Evolutionary conservation across 495 filamentous ascomycete species (phyloP).

Genomic region (Jackrogersella multiformis): DNA sequence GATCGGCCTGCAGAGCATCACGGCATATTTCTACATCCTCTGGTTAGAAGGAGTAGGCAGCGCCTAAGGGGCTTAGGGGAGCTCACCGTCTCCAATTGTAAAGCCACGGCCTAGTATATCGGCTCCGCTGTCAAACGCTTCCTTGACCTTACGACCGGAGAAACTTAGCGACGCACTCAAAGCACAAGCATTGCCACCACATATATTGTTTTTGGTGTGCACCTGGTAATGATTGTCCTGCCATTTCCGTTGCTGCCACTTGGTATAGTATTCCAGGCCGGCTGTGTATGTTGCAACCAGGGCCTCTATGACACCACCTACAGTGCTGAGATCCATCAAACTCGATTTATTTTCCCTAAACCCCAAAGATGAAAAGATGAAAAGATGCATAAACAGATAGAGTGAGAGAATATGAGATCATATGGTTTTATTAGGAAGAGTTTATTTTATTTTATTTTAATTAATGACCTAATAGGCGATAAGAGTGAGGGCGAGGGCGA

Average conservation of each 20-base stretch:
- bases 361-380: slow-evolving; percentile 2
- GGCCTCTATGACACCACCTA: slow-evolving; percentile 45
- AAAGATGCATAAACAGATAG: not conserved
- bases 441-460: too few relatives aligned
- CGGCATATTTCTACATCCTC: slow-evolving; percentile 43
- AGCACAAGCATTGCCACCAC: slow-evolving; percentile 37
- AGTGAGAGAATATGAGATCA: slow-evolving; percentile 2
- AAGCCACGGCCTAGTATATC: slow-evolving; percentile 52
- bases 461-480: too few relatives aligned
- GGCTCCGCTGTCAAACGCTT: slow-evolving; percentile 47
- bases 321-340: slow-evolving; percentile 47
- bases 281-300: slow-evolving; percentile 45
- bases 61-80: not conserved
- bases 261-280: slow-evolving; percentile 49
- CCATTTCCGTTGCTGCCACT: slow-evolving; percentile 46
- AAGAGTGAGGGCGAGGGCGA: too few relatives aligned
- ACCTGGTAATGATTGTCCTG: slow-evolving; percentile 34
- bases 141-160: slow-evolving; percentile 47
- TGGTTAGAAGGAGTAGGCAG: slow-evolving; percentile 8
- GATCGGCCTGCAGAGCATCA: slow-evolving; percentile 34
- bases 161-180: slow-evolving; percentile 48
- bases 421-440: too few relatives aligned
- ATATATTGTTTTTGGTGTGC: slow-evolving; percentile 20
- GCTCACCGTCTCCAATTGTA: slow-evolving; percentile 49
- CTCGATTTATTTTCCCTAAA: slow-evolving; percentile 18